These are phyloP conservation scores for Wallacemonas sp. DNA, from an alignment of 208 protist species.

Conservation along the genomic window DNA sequence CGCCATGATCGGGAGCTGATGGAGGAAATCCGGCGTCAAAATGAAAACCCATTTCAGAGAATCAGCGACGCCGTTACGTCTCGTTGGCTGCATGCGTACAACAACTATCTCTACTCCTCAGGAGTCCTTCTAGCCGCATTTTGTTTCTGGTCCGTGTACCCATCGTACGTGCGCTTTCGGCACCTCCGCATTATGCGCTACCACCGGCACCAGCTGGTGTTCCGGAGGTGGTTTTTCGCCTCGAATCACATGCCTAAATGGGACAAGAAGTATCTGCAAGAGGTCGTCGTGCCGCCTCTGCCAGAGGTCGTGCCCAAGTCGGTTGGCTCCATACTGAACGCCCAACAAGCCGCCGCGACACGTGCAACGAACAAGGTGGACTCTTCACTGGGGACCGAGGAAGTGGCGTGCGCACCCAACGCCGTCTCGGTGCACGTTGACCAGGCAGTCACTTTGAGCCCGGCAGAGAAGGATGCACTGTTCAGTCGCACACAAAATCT, in stretches of 20 bases:
- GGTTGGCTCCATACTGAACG: background rate
- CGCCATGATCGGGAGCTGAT: conserved; percentile 36
- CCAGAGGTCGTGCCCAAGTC: background rate
- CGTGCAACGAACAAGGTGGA: background rate
- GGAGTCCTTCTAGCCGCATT: conserved; percentile 49
- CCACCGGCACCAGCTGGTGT: conserved; percentile 40
- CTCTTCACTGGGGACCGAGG: too few species aligned
- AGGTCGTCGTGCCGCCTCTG: conserved; percentile 42
- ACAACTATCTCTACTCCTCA: conserved; percentile 66
- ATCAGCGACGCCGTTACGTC: conserved; percentile 26
- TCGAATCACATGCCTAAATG: conserved; percentile 77
- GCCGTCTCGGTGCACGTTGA: background rate
- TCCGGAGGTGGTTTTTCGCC: conserved; percentile 57
- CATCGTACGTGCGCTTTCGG: conserved; percentile 63
- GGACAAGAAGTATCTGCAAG: conserved; percentile 66
- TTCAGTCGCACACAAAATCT: conserved; percentile 3
- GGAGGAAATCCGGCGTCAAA: conserved; percentile 38
- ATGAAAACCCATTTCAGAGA: conserved; percentile 58
- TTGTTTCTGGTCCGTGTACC: conserved; percentile 62
- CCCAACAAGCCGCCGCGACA: background rate
- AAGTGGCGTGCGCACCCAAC: too few species aligned
- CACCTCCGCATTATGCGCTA: conserved; percentile 60
- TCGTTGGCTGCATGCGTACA: conserved; percentile 25
- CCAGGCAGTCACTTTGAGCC: background rate
- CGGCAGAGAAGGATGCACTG: background rate